Evolutionary conservation across 1,139 yeast genomes (phyloP).

Genomic region (Zhuliangozyma parablackwelliae): DNA sequence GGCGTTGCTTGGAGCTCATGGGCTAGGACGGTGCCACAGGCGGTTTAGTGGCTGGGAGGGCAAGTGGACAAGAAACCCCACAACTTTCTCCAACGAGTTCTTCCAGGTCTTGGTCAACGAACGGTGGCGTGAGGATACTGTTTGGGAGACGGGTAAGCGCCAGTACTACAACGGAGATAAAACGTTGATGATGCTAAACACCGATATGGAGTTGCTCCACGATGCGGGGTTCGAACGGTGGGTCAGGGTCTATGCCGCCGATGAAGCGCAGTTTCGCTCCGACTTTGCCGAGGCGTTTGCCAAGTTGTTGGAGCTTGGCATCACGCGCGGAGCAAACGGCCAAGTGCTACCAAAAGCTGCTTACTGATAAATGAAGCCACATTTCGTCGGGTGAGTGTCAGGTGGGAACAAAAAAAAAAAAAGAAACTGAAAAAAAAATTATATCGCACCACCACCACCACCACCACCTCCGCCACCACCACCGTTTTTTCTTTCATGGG

Average conservation of each 20-base stretch:
- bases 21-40: constrained; percentile 61
- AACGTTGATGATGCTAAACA: constrained; percentile 61
- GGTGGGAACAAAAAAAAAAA: neutral
- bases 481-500: neutral
- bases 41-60: constrained; percentile 45
- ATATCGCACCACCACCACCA: neutral
- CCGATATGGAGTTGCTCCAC: constrained; percentile 52
- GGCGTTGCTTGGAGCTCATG: constrained; percentile 61
- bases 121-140: constrained; percentile 27
- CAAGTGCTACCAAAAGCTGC: constrained; percentile 9
- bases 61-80: constrained; percentile 35
- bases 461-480: neutral
- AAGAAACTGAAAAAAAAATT: neutral
- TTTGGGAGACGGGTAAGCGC: constrained; percentile 37
- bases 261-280: constrained; percentile 44
- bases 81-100: constrained; percentile 33
- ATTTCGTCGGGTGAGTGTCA: neutral
- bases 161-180: constrained; percentile 34
- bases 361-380: neutral
- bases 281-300: constrained; percentile 53
- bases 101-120: constrained; percentile 27
- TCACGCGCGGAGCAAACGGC: constrained; percentile 17
- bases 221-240: constrained; percentile 47
- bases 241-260: constrained; percentile 53
- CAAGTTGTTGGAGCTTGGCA: constrained; percentile 58